Evolutionary conservation across 108 stramenopile genomes (phyloP), one percentile per base, ranked within the genome.

Genomic region (Nitzschia palea): DNA sequence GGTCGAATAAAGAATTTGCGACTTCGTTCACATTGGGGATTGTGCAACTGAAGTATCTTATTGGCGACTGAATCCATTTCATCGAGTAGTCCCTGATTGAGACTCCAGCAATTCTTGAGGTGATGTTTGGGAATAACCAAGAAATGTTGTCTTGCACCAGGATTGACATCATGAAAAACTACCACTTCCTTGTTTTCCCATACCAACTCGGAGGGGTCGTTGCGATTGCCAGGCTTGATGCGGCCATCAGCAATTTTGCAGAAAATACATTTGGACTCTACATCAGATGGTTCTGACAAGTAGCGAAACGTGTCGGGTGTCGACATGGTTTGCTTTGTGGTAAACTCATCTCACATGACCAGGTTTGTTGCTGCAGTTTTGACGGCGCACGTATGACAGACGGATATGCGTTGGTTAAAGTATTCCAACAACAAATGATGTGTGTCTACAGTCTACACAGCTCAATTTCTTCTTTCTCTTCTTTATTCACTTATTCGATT

Each of bases 221-320:
- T 40, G 0, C 0, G 59, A 1, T 60, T 60, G 0, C 59, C 59
- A 23, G 59, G 59, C 25, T 60, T 60, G 4, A 60, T 60, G 17
- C 40, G 59, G 27, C 59, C 59, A 42, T 60, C 59, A 14, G 2
- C 59, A 3, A 60, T 60, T 23, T 60, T 60, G 31, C 59, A 60
- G 26, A 60, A 60, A 34, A 60, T 60, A 5, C 59, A 60, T 23
- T 60, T 60, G 40, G 37, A 40, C 25, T 60, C 59, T 28, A 60
- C 37, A 60, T 60, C 20, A 22, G 36, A 18, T 1, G 59, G 59
- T 60, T 60, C 40, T 25, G 59, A 23, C 10, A 60, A 43, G 9
- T 60, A 60, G 0, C 59, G 36, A 60, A 60, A 60, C 8, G 59
- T 60, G 9, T 60, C 59, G 1, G 59, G 40, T 9, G 12, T 37